Percentiles rank a stretch among this genome's conserved stretches.
phyloP scores from a whole-genome alignment of 768 basidiomycete species.

The Mycena indigotica region DNA sequence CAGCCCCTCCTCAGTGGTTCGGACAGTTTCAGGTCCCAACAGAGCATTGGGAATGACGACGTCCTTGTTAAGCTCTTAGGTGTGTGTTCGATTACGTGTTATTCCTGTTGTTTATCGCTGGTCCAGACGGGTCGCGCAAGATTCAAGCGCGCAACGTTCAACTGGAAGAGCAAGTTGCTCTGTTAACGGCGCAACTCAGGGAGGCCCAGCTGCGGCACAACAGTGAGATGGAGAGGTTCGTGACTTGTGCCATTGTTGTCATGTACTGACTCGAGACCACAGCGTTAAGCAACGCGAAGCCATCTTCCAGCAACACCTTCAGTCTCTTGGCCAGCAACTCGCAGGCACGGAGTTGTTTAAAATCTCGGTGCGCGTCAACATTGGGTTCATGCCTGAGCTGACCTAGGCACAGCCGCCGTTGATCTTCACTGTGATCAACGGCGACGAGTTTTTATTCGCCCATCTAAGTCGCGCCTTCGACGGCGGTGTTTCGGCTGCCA shows the following conservation, averaged over 20 bases:
- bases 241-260: neutral
- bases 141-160: conserved; percentile 66
- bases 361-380: neutral
- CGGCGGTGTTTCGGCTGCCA: conserved; percentile 66
- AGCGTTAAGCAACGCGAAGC: neutral
- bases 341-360: neutral
- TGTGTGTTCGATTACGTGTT: neutral
- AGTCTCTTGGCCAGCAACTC: conserved; percentile 32
- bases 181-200: conserved; percentile 68
- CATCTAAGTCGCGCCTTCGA: conserved; percentile 63
- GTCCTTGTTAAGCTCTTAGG: neutral
- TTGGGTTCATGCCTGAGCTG: neutral
- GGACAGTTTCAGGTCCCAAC: no score
- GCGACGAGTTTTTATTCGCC: conserved; percentile 69
- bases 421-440: conserved; percentile 75
- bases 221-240: neutral
- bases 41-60: neutral
- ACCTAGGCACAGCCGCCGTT: conserved; percentile 59
- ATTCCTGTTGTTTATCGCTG: neutral
- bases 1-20: no score
- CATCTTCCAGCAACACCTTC: neutral
- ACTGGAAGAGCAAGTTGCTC: conserved; percentile 64
- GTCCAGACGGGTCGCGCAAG: conserved; percentile 59
- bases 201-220: conserved; percentile 55
- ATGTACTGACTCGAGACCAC: neutral